These are phyloP conservation scores for Atkinsonella texensis DNA, from an alignment of 2,329 filamentous ascomycete species.

Conservation along the genomic window DNA sequence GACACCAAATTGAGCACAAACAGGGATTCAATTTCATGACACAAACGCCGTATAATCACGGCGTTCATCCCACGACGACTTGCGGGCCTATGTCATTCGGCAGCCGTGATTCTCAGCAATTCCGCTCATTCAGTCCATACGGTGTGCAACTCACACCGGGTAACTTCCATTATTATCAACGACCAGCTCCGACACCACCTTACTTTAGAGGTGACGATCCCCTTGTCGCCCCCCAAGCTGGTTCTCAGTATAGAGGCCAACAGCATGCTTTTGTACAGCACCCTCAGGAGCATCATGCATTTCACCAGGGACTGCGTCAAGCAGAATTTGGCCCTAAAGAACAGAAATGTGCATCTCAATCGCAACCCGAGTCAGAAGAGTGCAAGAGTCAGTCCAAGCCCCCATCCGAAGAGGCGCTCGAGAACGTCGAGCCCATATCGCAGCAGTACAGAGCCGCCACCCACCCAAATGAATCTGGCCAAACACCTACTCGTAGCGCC, in stretches of 20 bases:
- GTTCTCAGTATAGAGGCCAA: neutral
- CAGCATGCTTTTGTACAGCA: neutral
- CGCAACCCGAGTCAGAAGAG: slow-evolving; percentile 2
- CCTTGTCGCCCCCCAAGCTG: neutral
- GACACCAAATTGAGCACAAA: slow-evolving; percentile 2
- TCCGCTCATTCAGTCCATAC: neutral
- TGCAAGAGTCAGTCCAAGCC: slow-evolving; percentile 16
- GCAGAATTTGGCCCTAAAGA: neutral
- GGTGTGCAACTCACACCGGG: neutral
- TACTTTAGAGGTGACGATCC: neutral
- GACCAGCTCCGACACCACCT: neutral
- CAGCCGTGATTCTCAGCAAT: slow-evolving; percentile 1
- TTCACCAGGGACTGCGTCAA: neutral
- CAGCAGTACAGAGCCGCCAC: neutral
- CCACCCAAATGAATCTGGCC: slow-evolving; percentile 6
- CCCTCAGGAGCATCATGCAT: neutral
- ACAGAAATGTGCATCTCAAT: neutral
- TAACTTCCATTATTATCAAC: neutral
- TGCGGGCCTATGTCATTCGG: neutral
- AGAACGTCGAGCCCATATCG: slow-evolving; percentile 3
- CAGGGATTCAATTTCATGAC: neutral
- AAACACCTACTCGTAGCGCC: slow-evolving; percentile 6
- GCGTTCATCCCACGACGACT: neutral
- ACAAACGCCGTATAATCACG: neutral
- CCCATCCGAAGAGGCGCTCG: slow-evolving; percentile 16